phyloP scores from a whole-genome alignment of 2,329 filamentous ascomycete species.

The Penicillium sp. region DNA sequence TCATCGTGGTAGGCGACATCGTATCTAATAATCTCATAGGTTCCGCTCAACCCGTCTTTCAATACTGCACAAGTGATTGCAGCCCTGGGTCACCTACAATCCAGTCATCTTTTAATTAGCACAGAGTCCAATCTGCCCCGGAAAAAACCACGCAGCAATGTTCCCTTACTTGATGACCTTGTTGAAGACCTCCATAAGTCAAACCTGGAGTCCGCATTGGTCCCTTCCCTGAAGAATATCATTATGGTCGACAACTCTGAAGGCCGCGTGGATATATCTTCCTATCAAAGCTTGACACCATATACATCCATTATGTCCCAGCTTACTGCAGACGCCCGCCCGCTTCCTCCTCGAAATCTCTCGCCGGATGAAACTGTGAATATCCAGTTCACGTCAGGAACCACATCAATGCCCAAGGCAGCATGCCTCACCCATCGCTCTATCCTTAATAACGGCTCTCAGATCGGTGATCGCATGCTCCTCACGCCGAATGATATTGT shows the following conservation, averaged over 20 bases:
- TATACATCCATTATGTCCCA: slow-evolving; percentile 50
- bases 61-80: slow-evolving; percentile 74
- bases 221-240: slow-evolving; percentile 70
- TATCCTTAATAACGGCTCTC: slow-evolving; percentile 89
- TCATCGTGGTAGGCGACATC: not conserved
- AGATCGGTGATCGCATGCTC: slow-evolving; percentile 83
- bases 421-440: slow-evolving; percentile 80
- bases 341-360: slow-evolving; percentile 48
- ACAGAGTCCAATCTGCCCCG: slow-evolving; percentile 79
- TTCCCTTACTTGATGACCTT: slow-evolving; percentile 57
- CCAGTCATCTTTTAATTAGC: slow-evolving; percentile 76
- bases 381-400: slow-evolving; percentile 97
- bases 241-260: slow-evolving; percentile 76
- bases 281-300: slow-evolving; percentile 46
- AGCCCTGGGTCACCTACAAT: slow-evolving; percentile 73
- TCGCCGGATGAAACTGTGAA: slow-evolving; percentile 76
- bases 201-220: slow-evolving; percentile 53
- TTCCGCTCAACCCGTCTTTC: slow-evolving; percentile 91
- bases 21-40: slow-evolving; percentile 42
- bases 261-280: slow-evolving; percentile 51
- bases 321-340: slow-evolving; percentile 41
- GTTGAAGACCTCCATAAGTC: slow-evolving; percentile 48
- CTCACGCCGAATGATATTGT: slow-evolving; percentile 70
- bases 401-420: slow-evolving; percentile 85
- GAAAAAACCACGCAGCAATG: slow-evolving; percentile 61